Evolutionary conservation across 1,139 yeast genomes (phyloP), one percentile per base, ranked within the genome.

Genomic region (Diutina mesorugosa): DNA sequence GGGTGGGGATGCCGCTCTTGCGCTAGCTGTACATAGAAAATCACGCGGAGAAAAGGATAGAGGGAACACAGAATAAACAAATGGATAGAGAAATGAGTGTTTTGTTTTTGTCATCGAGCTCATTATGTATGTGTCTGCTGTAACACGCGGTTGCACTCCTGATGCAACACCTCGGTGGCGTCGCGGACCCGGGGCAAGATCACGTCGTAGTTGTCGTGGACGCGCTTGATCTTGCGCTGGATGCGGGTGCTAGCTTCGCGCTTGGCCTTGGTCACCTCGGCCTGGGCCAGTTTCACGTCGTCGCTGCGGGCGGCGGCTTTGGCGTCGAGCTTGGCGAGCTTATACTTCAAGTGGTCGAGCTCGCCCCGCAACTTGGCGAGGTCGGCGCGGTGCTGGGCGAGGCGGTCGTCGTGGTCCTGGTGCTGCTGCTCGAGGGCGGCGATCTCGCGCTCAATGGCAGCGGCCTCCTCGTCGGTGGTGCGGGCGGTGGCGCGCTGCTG

Each of bases 1-100:
- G 65, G 54, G 69, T 85, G n/a, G 90, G 89, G 1, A 60, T 64
- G 9, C 66, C 70, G 57, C 12, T 68, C 77, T 35, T 51, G 58
- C 21, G 41, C 14, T 30, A 10, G n/a, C 6, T 50, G 45, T 26
- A 35, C 14, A 45, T 18, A 50, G 28, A 51, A 10, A 9, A 51
- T 30, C 6, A 9, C 41, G 10, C 16, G 41, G 5, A 35, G 10
- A 5, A 9, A 35, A 10, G 14, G 6, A 5, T 5, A 35, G 41
- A 35, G 41, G 14, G 41, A 10, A 35, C 12, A 32, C 12, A 32
- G 38, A 10, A 32, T 32, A 32, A 32, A 32, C 12, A 9, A 8
- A 32, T 4, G 12, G 38, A 6, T 14, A n/a, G 9, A n/a, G 16
- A 3, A 41, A 6, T 10, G 18, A 41, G n/a, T 10, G 18, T 41